Evolutionary conservation across 2,329 filamentous ascomycete genomes (phyloP).

Genomic region (Penicillium brasilianum): DNA sequence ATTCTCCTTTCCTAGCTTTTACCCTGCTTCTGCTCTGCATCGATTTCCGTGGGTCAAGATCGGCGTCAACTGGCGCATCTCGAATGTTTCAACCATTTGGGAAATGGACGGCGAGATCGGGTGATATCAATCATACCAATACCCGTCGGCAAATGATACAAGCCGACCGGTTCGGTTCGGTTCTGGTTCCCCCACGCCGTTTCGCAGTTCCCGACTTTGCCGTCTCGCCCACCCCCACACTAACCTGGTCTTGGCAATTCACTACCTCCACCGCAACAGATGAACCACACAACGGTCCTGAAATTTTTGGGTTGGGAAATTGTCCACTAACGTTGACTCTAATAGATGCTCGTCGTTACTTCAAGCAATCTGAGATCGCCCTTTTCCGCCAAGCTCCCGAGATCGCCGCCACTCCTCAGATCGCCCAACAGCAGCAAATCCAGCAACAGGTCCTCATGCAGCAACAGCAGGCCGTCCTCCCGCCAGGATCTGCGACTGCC

Average conservation of each 20-base stretch:
- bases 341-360: constrained; percentile 90
- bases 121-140: constrained; percentile 30
- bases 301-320: background rate
- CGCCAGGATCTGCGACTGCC: constrained; percentile 43
- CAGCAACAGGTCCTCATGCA: constrained; percentile 45
- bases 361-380: constrained; percentile 99
- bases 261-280: constrained; percentile 25
- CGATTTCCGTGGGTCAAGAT: background rate
- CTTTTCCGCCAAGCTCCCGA: constrained; percentile 77
- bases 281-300: background rate
- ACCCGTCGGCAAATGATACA: constrained; percentile 45
- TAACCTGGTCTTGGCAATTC: constrained; percentile 32
- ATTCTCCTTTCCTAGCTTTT: background rate
- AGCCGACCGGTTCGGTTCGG: constrained; percentile 30
- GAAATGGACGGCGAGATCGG: background rate
- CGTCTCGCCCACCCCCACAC: constrained; percentile 37
- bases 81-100: background rate
- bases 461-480: constrained; percentile 43
- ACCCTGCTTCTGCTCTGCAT: background rate
- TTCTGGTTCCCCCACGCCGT: constrained; percentile 20
- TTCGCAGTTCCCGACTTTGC: constrained; percentile 23
- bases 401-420: constrained; percentile 47
- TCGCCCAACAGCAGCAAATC: constrained; percentile 47
- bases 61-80: background rate
- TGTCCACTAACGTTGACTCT: constrained; percentile 19